Evolutionary conservation across 805 yeast species (phyloP).

Genomic region (Suhomyces pyralidae): DNA sequence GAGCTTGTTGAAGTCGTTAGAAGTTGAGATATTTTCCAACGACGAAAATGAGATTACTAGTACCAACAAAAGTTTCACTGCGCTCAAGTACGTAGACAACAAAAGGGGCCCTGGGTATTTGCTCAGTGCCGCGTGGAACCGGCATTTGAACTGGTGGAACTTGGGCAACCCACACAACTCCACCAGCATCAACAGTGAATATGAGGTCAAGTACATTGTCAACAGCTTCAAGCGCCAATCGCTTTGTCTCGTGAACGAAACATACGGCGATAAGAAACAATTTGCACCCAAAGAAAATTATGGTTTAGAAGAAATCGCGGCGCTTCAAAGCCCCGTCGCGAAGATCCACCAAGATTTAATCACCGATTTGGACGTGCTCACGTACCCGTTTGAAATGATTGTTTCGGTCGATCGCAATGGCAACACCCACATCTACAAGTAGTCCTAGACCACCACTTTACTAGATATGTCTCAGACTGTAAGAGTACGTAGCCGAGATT

Average conservation of each 20-base stretch:
- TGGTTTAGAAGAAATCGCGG: constrained; percentile 15
- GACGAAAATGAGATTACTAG: constrained; percentile 4
- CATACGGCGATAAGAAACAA: constrained; percentile 10
- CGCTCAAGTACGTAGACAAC: constrained; percentile 4
- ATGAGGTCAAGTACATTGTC: constrained; percentile 17
- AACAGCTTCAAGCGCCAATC: constrained; percentile 29
- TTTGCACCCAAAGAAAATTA: constrained; percentile 4
- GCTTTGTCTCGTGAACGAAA: constrained; percentile 42
- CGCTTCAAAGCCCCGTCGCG: constrained; percentile 43
- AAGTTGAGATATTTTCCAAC: constrained; percentile 16
- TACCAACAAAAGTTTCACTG: constrained; percentile 12
- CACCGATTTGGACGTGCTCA: constrained; percentile 44
- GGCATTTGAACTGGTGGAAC: constrained; percentile 29
- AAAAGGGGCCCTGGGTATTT: constrained; percentile 7
- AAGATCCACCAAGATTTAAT: constrained; percentile 51
- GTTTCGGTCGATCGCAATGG: constrained; percentile 70
- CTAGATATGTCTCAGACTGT: background rate
- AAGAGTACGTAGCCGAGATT: no score
- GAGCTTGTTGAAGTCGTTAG: constrained; percentile 15
- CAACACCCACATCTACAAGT: constrained; percentile 55
- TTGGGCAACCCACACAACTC: constrained; percentile 15
- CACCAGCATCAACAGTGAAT: constrained; percentile 11
- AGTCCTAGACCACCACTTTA: background rate
- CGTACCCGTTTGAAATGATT: constrained; percentile 56
- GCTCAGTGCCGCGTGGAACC: constrained; percentile 27